phyloP scores from a whole-genome alignment of 352 stramenopile genomes.

The Elongisporangium prolatum region DNA sequence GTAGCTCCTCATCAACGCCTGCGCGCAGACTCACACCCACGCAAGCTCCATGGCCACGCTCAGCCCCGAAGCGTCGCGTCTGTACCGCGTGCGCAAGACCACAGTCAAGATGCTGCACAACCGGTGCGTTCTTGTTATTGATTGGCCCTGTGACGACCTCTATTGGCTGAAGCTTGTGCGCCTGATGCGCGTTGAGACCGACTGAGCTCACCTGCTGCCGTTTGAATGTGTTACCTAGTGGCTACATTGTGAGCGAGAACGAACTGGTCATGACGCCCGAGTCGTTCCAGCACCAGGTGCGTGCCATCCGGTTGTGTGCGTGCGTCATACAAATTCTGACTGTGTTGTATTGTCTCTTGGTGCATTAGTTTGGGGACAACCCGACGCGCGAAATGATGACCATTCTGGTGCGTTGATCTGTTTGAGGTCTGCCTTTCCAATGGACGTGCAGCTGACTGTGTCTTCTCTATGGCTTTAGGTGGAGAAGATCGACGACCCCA shows the following conservation, averaged over 20 bases:
- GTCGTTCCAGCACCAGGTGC: slow-evolving; percentile 86
- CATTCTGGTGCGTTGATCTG: slow-evolving; percentile 83
- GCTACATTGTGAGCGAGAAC: slow-evolving; percentile 97
- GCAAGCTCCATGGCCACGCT: slow-evolving; percentile 55
- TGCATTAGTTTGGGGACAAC: slow-evolving; percentile 86
- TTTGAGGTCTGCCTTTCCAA: too few species aligned
- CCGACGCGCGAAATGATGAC: slow-evolving; percentile 95
- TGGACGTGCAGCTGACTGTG: background rate
- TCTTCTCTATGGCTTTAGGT: slow-evolving; percentile 11
- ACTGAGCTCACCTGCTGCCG: background rate
- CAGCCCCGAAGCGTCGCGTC: slow-evolving; percentile 75
- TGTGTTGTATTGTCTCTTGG: background rate
- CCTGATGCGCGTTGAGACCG: background rate
- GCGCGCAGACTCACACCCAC: background rate
- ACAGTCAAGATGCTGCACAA: slow-evolving; percentile 95
- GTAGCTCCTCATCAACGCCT: background rate
- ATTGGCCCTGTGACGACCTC: background rate
- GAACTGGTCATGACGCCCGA: slow-evolving; percentile 95
- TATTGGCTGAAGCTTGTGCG: background rate
- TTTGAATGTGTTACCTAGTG: slow-evolving; percentile 55
- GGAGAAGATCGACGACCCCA: slow-evolving; percentile 89
- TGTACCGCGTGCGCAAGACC: slow-evolving; percentile 95
- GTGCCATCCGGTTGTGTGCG: too few species aligned
- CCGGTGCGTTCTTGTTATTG: slow-evolving; percentile 30
- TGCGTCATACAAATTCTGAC: too few species aligned